Base-by-base conservation (phyloP, 2,329 filamentous ascomycete species). In the Thielaviopsis populi region DNA sequence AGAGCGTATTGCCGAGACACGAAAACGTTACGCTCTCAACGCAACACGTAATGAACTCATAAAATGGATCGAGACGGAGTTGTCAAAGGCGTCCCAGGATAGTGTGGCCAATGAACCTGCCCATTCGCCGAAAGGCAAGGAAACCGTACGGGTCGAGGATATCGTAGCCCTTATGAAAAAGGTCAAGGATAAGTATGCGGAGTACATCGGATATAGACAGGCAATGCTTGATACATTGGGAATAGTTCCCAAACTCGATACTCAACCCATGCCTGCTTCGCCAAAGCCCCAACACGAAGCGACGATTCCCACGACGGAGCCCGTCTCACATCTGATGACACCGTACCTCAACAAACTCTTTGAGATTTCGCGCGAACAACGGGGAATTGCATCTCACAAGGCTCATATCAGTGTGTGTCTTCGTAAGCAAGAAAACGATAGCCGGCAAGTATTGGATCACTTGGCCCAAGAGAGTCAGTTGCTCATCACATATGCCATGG, bases 401-500 rank as follows among this genome's bases (percentile, higher is more conserved):
- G 77, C 82, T 0, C 78, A 85, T 69, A 73, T 84, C 59, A 80
- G 77, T 65, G 70, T 75, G 17, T 70, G 74, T 17, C 72, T 87
- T 13, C 70, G 76, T 22, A 80, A 76, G 67, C 78, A 83, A 67
- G 74, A 76, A 24, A 79, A 79, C 66, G 78, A 82, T 11, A 75
- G 76, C 15, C 74, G 74, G 62, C 78, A 81, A 69, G 70, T 73
- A 1, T 73, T 86, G 7, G 76, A 78, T 59, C 80, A 78, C 64
- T 73, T 86, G 2, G 77, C 79, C 11, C 80, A 86, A 59, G 83
- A 86, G 69, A 86, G 83, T 68, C 82, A 84, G 67, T 73, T 87
- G 17, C 75, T 87, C 13, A 79, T 78, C 1, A 73, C 75, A 8
- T 77, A 83, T 67, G 77, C 80, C 0, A 72, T 76, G 68, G 71